phyloP scores from a whole-genome alignment of 2,329 filamentous ascomycete species.

The Colletotrichum melonis region DNA sequence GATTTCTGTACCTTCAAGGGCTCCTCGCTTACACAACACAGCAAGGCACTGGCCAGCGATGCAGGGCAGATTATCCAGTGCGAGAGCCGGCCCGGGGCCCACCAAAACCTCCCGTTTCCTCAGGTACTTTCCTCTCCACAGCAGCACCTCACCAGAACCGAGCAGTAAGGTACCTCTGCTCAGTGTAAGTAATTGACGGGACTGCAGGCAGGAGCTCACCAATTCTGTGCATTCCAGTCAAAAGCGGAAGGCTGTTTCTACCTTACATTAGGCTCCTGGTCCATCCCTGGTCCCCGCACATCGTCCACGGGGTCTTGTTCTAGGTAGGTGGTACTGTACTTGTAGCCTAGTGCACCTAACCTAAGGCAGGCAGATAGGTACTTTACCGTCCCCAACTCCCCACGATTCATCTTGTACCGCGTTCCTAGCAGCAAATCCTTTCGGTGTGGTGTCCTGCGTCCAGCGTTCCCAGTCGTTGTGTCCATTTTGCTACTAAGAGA shows the following conservation, averaged over 20 bases:
- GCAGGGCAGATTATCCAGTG: not conserved
- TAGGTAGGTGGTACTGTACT: not conserved
- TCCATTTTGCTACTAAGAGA: conserved; percentile 13
- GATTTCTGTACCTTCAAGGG: conserved; percentile 16
- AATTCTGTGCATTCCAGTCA: conserved; percentile 9
- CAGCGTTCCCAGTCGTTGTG: not conserved
- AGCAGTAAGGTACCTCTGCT: not conserved
- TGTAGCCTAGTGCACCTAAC: too few relatives aligned
- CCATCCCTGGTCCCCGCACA: conserved; percentile 7
- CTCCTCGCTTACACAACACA: not conserved
- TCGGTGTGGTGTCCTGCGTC: not conserved
- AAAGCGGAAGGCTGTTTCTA: conserved; percentile 28
- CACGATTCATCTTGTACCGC: not conserved
- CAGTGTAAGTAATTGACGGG: not conserved
- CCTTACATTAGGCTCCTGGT: conserved; percentile 6
- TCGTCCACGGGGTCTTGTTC: conserved; percentile 27
- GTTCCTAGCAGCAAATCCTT: not conserved
- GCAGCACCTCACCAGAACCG: not conserved
- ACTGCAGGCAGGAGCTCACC: not conserved
- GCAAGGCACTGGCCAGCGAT: not conserved
- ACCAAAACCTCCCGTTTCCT: not conserved
- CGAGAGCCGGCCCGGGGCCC: conserved; percentile 3
- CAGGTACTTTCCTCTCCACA: conserved; percentile 12
- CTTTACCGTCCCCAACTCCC: not conserved
- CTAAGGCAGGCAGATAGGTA: too few relatives aligned